Percentiles rank a stretch among this genome's conserved stretches.
Evolutionary conservation across 2,329 filamentous ascomycete species (phyloP).

Genomic region (Aspergillus sp.): DNA sequence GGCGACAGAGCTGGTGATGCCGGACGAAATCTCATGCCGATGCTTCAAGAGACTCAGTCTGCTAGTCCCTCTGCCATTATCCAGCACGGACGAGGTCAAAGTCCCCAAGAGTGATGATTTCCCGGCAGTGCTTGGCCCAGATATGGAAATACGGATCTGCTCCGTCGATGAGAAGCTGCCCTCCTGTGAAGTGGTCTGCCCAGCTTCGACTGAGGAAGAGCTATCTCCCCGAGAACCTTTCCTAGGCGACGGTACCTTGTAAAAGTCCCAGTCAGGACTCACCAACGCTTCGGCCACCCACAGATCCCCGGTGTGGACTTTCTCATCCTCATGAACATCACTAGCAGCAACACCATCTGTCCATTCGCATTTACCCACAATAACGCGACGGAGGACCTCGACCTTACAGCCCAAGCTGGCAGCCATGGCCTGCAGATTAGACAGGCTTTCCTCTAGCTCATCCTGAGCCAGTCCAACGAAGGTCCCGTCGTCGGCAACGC

Average conservation of each 20-base stretch:
- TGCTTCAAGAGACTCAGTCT: slow-evolving; percentile 86
- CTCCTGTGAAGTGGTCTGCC: slow-evolving; percentile 12
- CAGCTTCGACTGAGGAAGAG: neutral
- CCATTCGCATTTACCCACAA: slow-evolving; percentile 78
- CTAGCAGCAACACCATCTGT: slow-evolving; percentile 26
- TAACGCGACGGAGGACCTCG: slow-evolving; percentile 75
- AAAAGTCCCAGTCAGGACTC: slow-evolving; percentile 64
- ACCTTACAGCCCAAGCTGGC: slow-evolving; percentile 85
- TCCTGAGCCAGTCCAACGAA: slow-evolving; percentile 85
- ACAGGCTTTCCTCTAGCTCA: slow-evolving; percentile 87
- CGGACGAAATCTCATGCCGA: slow-evolving; percentile 86
- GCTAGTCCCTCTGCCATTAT: slow-evolving; percentile 90
- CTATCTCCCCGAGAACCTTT: neutral
- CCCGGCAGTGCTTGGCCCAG: slow-evolving; percentile 84
- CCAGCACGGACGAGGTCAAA: slow-evolving; percentile 79
- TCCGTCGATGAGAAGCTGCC: slow-evolving; percentile 55
- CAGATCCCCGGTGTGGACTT: slow-evolving; percentile 55
- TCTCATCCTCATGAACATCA: slow-evolving; percentile 22
- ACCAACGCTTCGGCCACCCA: slow-evolving; percentile 90
- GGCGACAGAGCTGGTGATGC: slow-evolving; percentile 89
- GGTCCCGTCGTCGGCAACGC: slow-evolving; percentile 89
- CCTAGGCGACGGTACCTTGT: slow-evolving; percentile 23
- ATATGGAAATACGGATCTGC: slow-evolving; percentile 82
- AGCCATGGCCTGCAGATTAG: slow-evolving; percentile 85
- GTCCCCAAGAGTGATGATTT: slow-evolving; percentile 91